Percentiles rank a stretch among this genome's conserved stretches.
phyloP scores from a whole-genome alignment of 2,329 filamentous ascomycete genomes.

The Pseudocercospora fuligena region DNA sequence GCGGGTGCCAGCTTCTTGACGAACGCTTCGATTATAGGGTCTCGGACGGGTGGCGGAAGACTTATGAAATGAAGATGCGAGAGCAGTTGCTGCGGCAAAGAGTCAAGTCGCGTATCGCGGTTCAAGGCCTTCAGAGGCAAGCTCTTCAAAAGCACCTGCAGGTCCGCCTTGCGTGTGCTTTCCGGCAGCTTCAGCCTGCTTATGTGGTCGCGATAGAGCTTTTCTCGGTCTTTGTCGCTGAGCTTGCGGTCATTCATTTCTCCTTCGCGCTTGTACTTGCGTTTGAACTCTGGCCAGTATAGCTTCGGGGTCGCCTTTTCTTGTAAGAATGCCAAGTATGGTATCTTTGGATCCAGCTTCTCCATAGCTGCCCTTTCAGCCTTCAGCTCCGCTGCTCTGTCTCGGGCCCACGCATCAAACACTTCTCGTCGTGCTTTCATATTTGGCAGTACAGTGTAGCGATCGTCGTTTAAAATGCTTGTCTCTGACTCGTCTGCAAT shows the following conservation, averaged over 20 bases:
- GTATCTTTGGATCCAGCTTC: conserved; percentile 80
- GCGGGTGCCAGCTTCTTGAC: conserved; percentile 63
- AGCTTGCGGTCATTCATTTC: conserved; percentile 74
- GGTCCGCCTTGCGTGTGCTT: conserved; percentile 70
- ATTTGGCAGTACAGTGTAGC: conserved; percentile 82
- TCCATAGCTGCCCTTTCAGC: conserved; percentile 74
- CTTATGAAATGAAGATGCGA: conserved; percentile 73
- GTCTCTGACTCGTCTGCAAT: conserved; percentile 69
- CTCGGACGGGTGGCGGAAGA: conserved; percentile 64
- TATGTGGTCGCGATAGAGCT: conserved; percentile 76
- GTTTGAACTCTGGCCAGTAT: conserved; percentile 96
- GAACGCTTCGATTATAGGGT: conserved; percentile 69
- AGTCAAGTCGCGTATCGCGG: conserved; percentile 59
- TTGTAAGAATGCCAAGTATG: conserved; percentile 81
- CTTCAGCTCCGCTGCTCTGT: conserved; percentile 73
- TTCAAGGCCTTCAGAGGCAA: conserved; percentile 65
- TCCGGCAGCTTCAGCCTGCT: conserved; percentile 67
- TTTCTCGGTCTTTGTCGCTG: conserved; percentile 73
- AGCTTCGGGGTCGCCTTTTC: conserved; percentile 85
- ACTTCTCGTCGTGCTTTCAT: conserved; percentile 81
- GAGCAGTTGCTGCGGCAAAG: conserved; percentile 66
- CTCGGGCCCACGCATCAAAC: conserved; percentile 82
- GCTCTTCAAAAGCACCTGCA: conserved; percentile 67
- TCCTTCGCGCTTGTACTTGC: conserved; percentile 82
- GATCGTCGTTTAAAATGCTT: conserved; percentile 78